A percentile compares a stretch with the other conserved stretches of the same genome.
phyloP scores from a whole-genome alignment of 306 rosid genomes.

The Casuarina glauca region DNA sequence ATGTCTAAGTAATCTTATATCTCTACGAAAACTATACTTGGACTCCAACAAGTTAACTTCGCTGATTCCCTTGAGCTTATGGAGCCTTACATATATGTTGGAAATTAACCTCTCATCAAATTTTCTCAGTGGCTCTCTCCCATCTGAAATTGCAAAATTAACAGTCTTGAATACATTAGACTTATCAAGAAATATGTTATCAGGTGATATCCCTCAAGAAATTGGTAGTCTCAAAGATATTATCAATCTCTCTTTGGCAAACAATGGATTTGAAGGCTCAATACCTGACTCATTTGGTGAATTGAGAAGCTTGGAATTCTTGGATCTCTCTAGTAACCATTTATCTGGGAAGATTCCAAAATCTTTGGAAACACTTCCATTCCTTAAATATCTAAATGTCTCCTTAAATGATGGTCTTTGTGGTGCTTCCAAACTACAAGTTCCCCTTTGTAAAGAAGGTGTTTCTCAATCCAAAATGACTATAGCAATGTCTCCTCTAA shows the following conservation, averaged over 20 bases:
- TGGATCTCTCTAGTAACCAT: conserved; percentile 6
- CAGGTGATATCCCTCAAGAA: conserved; percentile 22
- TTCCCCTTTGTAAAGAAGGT: conserved; percentile 24
- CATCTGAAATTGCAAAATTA: conserved; percentile 9
- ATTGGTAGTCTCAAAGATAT: conserved; percentile 2
- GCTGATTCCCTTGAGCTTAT: conserved; percentile 1
- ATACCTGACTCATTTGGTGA: conserved; percentile 35
- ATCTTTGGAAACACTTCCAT: not conserved
- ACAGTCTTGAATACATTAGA: conserved; percentile 4
- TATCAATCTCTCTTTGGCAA: conserved; percentile 16
- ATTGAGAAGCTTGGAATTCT: conserved; percentile 18
- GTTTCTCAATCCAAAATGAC: not conserved
- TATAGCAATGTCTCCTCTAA: not conserved
- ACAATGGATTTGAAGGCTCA: conserved; percentile 26
- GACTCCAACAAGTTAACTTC: conserved; percentile 10
- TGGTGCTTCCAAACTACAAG: conserved; percentile 19
- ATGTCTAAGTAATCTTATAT: not conserved
- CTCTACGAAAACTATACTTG: not conserved
- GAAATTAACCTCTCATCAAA: conserved; percentile 9
- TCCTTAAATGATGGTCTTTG: conserved; percentile 35
- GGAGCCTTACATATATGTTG: not conserved
- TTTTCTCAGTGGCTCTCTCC: conserved; percentile 26
- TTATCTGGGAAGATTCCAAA: conserved; percentile 8
- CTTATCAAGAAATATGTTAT: conserved; percentile 29
- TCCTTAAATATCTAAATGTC: conserved; percentile 3